phyloP scores from a whole-genome alignment of 2,329 filamentous ascomycete genomes.

The Paraphoma sp. region DNA sequence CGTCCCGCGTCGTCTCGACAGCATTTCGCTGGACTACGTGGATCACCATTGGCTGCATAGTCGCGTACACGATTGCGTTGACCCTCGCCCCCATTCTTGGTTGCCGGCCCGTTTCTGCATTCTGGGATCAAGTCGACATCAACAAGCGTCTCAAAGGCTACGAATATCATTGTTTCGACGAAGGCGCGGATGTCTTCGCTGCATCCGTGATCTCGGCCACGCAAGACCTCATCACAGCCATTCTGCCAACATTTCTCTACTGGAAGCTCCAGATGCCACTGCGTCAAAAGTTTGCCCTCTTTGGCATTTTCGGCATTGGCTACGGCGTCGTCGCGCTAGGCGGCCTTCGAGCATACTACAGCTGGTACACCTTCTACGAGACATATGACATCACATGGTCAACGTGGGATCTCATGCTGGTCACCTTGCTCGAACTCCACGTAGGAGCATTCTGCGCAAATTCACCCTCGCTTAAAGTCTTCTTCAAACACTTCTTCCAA shows the following conservation, averaged over 20 bases:
- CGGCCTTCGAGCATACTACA: conserved; percentile 32
- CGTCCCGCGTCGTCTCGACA: conserved; percentile 31
- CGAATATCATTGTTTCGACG: conserved; percentile 39
- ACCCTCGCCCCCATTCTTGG: conserved; percentile 36
- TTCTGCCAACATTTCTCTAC: conserved; percentile 41
- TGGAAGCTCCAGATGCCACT: conserved; percentile 39
- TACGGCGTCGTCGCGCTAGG: conserved; percentile 36
- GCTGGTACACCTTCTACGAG: conserved; percentile 34
- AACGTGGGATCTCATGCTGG: conserved; percentile 25
- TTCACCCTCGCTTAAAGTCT: conserved; percentile 40
- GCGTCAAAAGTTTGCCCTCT: conserved; percentile 37
- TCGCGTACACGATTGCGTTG: conserved; percentile 32
- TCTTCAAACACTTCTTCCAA: conserved; percentile 39
- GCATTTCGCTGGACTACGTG: conserved; percentile 32
- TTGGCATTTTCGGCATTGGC: conserved; percentile 41
- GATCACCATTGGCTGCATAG: conserved; percentile 36
- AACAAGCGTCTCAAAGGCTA: conserved; percentile 27
- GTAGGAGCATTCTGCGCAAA: conserved; percentile 41
- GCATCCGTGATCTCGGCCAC: conserved; percentile 35
- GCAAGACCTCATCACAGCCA: conserved; percentile 39
- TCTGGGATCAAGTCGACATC: conserved; percentile 36
- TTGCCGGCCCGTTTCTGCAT: conserved; percentile 39
- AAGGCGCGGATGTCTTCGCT: conserved; percentile 37
- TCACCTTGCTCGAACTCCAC: conserved; percentile 34
- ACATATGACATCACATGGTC: conserved; percentile 42